Evolutionary conservation across 2,329 filamentous ascomycete genomes (phyloP).

Genomic region (Pseudonectria buxi): DNA sequence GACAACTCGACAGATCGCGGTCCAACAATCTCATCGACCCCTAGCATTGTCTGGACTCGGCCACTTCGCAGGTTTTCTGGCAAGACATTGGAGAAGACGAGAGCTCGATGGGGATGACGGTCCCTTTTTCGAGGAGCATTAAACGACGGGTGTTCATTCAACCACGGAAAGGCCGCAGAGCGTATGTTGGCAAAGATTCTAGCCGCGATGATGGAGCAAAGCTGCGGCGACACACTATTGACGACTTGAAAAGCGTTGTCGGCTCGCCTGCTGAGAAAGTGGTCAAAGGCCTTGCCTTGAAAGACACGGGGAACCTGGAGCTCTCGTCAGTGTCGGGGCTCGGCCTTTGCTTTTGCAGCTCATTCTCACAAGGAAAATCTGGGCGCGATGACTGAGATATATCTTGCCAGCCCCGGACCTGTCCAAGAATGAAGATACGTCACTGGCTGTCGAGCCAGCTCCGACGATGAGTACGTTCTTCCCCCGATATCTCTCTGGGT

Average conservation of each 20-base stretch:
- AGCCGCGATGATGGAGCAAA: slow-evolving; percentile 10
- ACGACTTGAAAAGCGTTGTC: slow-evolving; percentile 13
- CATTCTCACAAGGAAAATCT: slow-evolving; percentile 18
- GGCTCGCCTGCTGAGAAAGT: slow-evolving; percentile 25
- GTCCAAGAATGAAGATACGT: slow-evolving; percentile 24
- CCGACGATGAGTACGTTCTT: slow-evolving; percentile 41
- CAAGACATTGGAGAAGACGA: slow-evolving; percentile 24
- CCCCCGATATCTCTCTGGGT: slow-evolving; percentile 26
- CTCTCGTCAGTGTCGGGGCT: too few relatives aligned
- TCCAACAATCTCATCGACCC: slow-evolving; percentile 22
- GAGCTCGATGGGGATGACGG: slow-evolving; percentile 18
- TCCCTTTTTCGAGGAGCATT: slow-evolving; percentile 9
- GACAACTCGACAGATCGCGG: slow-evolving; percentile 22
- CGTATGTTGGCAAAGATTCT: slow-evolving; percentile 10
- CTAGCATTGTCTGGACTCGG: slow-evolving; percentile 19
- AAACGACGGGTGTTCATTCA: slow-evolving; percentile 10
- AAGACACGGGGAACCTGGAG: slow-evolving; percentile 18
- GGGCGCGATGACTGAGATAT: slow-evolving; percentile 36
- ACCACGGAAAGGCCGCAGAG: slow-evolving; percentile 14
- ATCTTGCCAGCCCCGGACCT: slow-evolving; percentile 29
- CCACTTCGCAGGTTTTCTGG: slow-evolving; percentile 21
- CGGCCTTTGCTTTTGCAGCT: too few relatives aligned
- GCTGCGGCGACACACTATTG: slow-evolving; percentile 7
- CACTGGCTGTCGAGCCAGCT: slow-evolving; percentile 31
- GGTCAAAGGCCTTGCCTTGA: slow-evolving; percentile 30